Conservation (phyloP, 805 yeast genomes). For the Monosporozyma yasuniensis region DNA sequence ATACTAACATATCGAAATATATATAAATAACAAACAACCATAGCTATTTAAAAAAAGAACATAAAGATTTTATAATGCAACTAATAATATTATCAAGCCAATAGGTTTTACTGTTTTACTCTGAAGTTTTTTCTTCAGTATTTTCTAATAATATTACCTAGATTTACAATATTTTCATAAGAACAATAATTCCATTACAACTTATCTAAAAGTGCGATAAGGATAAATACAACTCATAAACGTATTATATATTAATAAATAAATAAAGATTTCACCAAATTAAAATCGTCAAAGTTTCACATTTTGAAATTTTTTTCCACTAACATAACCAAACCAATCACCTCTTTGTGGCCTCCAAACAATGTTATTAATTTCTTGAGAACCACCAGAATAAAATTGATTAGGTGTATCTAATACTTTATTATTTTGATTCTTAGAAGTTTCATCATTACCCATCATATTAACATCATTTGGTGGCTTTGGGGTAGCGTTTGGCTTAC, state of each 20-base stretch:
- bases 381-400: constrained; percentile 46
- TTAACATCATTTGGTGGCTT: not conserved
- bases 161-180: too few relatives aligned
- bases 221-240: not conserved
- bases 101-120: too few relatives aligned
- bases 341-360: constrained; percentile 59
- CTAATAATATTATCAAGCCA: too few relatives aligned
- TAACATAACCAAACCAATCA: constrained; percentile 63
- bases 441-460: constrained; percentile 10
- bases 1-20: too few relatives aligned
- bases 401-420: constrained; percentile 24
- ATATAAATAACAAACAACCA: too few relatives aligned
- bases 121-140: too few relatives aligned
- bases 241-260: not conserved
- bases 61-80: too few relatives aligned
- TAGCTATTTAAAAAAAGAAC: too few relatives aligned
- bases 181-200: too few relatives aligned
- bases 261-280: not conserved
- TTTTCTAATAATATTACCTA: too few relatives aligned
- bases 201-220: too few relatives aligned
- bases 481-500: not conserved
- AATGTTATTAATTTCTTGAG: constrained; percentile 66
- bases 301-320: constrained; percentile 32
- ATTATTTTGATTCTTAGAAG: not conserved
- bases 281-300: constrained; percentile 14